phyloP scores from a whole-genome alignment of 2,329 filamentous ascomycete species.

The Xylaria sp. region DNA sequence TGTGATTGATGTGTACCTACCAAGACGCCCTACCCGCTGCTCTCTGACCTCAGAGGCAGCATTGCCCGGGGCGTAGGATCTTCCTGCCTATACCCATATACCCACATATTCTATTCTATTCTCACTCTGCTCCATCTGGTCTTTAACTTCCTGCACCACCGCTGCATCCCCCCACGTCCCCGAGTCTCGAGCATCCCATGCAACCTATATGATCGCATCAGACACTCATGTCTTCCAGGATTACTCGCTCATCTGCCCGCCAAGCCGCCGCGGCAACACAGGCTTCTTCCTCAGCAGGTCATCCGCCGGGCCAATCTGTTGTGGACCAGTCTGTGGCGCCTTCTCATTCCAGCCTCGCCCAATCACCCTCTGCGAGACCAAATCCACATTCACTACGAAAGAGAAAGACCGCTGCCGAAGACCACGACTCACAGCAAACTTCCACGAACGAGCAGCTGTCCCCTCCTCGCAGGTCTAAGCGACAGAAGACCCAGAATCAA shows the following conservation, averaged over 20 bases:
- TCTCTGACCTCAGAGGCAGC: constrained; percentile 11
- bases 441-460: constrained; percentile 46
- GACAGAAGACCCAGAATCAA: constrained; percentile 71
- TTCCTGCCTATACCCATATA: constrained; percentile 21
- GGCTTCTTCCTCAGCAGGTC: constrained; percentile 58
- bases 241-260: constrained; percentile 94
- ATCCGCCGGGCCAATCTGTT: constrained; percentile 54
- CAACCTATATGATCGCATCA: constrained; percentile 41
- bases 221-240: constrained; percentile 93
- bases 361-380: constrained; percentile 53
- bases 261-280: constrained; percentile 83
- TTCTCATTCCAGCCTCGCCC: constrained; percentile 51
- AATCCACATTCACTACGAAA: constrained; percentile 67
- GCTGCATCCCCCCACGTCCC: constrained; percentile 30
- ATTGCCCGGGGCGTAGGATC: constrained; percentile 33
- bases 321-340: constrained; percentile 55
- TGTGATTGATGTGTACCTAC: constrained; percentile 19
- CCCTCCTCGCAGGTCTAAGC: constrained; percentile 72
- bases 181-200: constrained; percentile 34
- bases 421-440: constrained; percentile 57
- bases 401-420: constrained; percentile 72
- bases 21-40: constrained; percentile 8
- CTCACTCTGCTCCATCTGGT: constrained; percentile 18
- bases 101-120: constrained; percentile 31
- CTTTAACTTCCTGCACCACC: constrained; percentile 29